Conservation (phyloP, 148 eudicot species). For the Camellia sinensis region DNA sequence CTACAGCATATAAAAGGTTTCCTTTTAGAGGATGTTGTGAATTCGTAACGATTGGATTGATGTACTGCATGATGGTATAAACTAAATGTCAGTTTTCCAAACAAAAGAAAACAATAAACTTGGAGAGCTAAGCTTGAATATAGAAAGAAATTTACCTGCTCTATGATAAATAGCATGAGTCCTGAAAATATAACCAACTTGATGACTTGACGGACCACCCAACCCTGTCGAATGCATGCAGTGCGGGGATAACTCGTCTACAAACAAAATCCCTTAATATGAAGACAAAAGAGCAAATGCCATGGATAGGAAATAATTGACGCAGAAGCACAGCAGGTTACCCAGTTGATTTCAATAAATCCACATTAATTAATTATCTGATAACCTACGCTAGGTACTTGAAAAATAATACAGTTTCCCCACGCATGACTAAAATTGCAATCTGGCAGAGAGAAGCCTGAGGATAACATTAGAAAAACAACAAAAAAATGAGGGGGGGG, state of each 20-base stretch:
- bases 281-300: constrained; percentile 12
- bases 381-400: no score
- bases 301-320: constrained; percentile 1
- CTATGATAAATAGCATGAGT: constrained; percentile 89
- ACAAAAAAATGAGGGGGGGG: no score
- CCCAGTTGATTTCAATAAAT: neutral
- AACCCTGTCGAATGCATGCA: constrained; percentile 68
- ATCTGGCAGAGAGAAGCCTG: no score
- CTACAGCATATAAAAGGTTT: constrained; percentile 81
- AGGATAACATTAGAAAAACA: no score
- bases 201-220: constrained; percentile 81
- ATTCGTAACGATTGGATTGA: constrained; percentile 85
- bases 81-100: constrained; percentile 10
- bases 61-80: constrained; percentile 55
- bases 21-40: constrained; percentile 95
- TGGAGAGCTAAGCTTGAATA: neutral
- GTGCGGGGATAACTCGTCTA: constrained; percentile 90
- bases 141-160: constrained; percentile 54
- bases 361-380: neutral
- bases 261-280: constrained; percentile 25
- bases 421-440: no score
- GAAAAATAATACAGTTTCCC: no score
- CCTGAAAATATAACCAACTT: constrained; percentile 93
- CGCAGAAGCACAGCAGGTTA: neutral
- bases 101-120: neutral